A percentile compares a stretch with the other conserved stretches of the same genome.
Conservation (phyloP, 805 yeast species). For the Lipomyces spencermartinsiae region DNA sequence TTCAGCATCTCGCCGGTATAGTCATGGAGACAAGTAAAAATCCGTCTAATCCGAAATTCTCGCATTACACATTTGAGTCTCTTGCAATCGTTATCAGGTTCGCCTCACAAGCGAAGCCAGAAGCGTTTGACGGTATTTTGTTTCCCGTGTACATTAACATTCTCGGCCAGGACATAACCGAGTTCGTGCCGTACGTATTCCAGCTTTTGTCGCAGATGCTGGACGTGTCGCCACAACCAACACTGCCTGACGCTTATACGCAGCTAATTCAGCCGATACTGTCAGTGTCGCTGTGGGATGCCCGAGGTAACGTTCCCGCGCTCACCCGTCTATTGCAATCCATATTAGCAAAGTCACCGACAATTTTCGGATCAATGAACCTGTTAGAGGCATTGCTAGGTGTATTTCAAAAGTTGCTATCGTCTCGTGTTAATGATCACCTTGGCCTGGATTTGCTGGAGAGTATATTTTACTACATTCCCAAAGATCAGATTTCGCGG, state of each 20-base stretch:
- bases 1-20: conserved; percentile 72
- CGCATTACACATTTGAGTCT: conserved; percentile 89
- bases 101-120: conserved; percentile 48
- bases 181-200: conserved; percentile 90
- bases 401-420: conserved; percentile 91
- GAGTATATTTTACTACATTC: conserved; percentile 64
- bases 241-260: conserved; percentile 68
- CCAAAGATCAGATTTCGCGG: conserved; percentile 56
- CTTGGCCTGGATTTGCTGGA: conserved; percentile 87
- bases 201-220: conserved; percentile 84
- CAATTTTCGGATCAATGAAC: conserved; percentile 52
- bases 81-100: conserved; percentile 75
- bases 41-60: conserved; percentile 94
- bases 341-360: conserved; percentile 57
- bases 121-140: conserved; percentile 56
- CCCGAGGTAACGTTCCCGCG: conserved; percentile 91
- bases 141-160: conserved; percentile 72
- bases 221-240: conserved; percentile 59
- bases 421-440: conserved; percentile 80
- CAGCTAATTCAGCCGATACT: conserved; percentile 79
- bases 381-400: conserved; percentile 81
- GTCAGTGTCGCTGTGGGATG: conserved; percentile 94
- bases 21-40: conserved; percentile 76
- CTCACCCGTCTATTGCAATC: conserved; percentile 78
- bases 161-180: conserved; percentile 85